Evolutionary conservation across 768 basidiomycete genomes (phyloP).

Genomic region (Trametes cingulata): DNA sequence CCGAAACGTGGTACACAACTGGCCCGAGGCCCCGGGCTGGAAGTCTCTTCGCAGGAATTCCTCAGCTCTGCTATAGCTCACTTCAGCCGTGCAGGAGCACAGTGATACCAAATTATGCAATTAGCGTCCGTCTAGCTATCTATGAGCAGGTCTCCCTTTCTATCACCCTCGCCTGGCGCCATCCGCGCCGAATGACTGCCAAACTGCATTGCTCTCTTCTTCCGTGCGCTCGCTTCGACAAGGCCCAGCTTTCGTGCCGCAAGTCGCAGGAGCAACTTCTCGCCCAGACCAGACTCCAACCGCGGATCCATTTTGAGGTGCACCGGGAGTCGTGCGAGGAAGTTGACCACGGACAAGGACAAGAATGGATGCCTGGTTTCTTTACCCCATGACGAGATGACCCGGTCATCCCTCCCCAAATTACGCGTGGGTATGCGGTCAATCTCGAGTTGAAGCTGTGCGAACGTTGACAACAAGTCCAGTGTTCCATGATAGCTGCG

Average conservation of each 20-base stretch:
- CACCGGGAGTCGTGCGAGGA: constrained; percentile 77
- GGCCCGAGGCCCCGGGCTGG: no score
- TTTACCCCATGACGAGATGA: constrained; percentile 88
- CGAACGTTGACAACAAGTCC: not conserved
- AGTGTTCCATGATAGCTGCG: not conserved
- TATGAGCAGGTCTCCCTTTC: constrained; percentile 47
- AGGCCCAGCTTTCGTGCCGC: constrained; percentile 76
- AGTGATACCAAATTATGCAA: no score
- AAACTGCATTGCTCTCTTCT: constrained; percentile 98
- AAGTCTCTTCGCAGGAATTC: no score
- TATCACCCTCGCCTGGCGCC: constrained; percentile 56
- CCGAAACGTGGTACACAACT: no score
- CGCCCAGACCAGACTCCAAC: constrained; percentile 74
- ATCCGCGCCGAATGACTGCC: constrained; percentile 86
- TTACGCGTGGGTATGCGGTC: constrained; percentile 87
- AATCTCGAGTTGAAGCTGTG: constrained; percentile 85
- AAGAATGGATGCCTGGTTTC: constrained; percentile 93
- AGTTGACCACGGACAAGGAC: constrained; percentile 74
- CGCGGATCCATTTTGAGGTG: constrained; percentile 81
- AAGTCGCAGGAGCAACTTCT: constrained; percentile 82
- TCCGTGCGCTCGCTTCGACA: constrained; percentile 67
- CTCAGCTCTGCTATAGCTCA: no score
- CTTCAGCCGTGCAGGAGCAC: no score
- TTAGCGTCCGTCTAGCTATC: not conserved
- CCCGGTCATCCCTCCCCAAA: constrained; percentile 91